A percentile compares a stretch with the other conserved stretches of the same genome.
Conservation (phyloP, 2,329 filamentous ascomycete genomes). For the Xylariaceae sp. region DNA sequence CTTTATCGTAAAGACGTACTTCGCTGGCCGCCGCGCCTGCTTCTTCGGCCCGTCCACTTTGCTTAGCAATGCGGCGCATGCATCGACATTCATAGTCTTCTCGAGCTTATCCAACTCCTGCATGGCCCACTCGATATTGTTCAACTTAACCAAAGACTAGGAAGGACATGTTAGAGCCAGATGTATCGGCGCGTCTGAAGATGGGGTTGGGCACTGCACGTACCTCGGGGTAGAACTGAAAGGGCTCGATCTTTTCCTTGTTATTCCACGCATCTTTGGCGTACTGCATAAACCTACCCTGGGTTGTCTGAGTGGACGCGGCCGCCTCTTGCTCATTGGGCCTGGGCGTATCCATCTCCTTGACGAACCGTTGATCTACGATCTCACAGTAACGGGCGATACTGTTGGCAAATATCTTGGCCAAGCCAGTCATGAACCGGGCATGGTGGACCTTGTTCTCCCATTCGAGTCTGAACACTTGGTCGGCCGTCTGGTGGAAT, state of each 20-base stretch:
- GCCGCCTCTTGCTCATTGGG: conserved; percentile 70
- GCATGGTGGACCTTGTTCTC: conserved; percentile 90
- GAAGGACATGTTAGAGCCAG: conserved; percentile 26
- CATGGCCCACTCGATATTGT: conserved; percentile 94
- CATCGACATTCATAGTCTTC: conserved; percentile 83
- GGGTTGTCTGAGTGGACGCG: conserved; percentile 69
- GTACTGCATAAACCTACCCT: conserved; percentile 89
- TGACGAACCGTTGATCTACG: conserved; percentile 76
- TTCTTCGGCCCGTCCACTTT: conserved; percentile 66
- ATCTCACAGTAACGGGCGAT: conserved; percentile 88
- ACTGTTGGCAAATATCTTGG: conserved; percentile 76
- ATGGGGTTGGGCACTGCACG: conserved; percentile 40
- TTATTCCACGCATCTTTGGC: conserved; percentile 90
- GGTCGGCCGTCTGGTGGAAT: conserved; percentile 87
- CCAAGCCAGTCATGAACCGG: conserved; percentile 91
- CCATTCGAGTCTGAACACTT: conserved; percentile 83
- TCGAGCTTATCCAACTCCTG: conserved; percentile 88
- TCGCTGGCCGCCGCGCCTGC: conserved; percentile 61
- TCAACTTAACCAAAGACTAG: conserved; percentile 93
- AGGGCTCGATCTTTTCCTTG: conserved; percentile 91
- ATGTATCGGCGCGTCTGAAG: too few relatives aligned
- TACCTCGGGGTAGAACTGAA: conserved; percentile 92
- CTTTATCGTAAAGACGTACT: conserved; percentile 98
- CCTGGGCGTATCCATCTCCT: conserved; percentile 88
- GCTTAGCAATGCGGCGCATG: conserved; percentile 75